These are phyloP conservation scores for Multifurca ochricompacta DNA, from an alignment of 768 basidiomycete genomes.

Conservation along the genomic window DNA sequence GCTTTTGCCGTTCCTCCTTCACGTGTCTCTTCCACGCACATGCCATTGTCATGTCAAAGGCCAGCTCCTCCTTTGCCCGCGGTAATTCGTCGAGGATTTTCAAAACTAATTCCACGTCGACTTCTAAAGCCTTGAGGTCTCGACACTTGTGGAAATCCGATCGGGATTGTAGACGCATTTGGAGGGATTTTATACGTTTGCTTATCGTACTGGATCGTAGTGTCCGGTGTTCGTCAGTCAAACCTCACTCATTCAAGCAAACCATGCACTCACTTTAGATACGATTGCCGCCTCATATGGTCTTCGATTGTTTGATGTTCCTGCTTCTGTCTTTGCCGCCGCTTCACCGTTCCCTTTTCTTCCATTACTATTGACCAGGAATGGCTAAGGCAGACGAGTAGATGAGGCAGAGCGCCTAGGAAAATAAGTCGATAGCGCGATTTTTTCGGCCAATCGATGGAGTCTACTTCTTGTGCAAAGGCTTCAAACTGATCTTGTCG, in stretches of 20 bases:
- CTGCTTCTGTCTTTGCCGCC: background rate
- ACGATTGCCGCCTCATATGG: slow-evolving; percentile 10
- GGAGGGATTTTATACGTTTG: slow-evolving; percentile 1
- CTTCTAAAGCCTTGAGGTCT: slow-evolving; percentile 1
- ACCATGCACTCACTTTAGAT: background rate
- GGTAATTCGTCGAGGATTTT: background rate
- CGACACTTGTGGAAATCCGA: background rate
- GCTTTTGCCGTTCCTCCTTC: background rate
- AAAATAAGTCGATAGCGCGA: slow-evolving; percentile 17
- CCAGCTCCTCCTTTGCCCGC: slow-evolving; percentile 2
- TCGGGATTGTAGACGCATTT: background rate
- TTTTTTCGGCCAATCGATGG: slow-evolving; percentile 2
- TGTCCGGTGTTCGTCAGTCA: background rate
- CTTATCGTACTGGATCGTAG: background rate
- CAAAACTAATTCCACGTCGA: background rate
- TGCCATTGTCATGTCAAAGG: slow-evolving; percentile 1
- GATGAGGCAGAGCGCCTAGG: slow-evolving; percentile 18
- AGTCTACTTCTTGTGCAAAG: background rate
- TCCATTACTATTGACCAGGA: background rate
- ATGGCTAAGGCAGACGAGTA: slow-evolving; percentile 13
- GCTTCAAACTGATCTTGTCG: slow-evolving; percentile 8
- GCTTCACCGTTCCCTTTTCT: slow-evolving; percentile 12
- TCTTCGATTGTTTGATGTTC: slow-evolving; percentile 16
- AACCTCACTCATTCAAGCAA: too few species aligned
- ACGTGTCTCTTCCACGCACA: slow-evolving; percentile 5